Base-by-base conservation (phyloP, 1,284 basidiomycete genomes). In the Blastosporella zonata region DNA sequence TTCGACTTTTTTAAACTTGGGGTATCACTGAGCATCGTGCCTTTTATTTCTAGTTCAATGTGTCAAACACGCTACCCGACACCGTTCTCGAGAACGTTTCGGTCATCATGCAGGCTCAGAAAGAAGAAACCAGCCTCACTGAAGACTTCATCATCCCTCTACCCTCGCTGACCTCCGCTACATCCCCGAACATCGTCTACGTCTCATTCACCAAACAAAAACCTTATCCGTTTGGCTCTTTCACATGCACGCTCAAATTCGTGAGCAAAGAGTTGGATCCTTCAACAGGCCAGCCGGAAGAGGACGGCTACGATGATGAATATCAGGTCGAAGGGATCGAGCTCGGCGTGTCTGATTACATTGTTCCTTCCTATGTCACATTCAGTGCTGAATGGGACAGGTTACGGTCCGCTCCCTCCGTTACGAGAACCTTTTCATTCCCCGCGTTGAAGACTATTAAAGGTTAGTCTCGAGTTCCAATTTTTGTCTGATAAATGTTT, bases 21-120 rank as follows among this genome's bases (percentile, higher is more conserved):
- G 15, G 22, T 44, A 10, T 34, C n/a, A 31, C 28, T 36, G 28
- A 47, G 15, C n/a, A 37, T 18, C 12, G 34, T 29, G 36, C 29
- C n/a, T 54, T 59, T 41, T 36, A 1, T 44, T 20, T 8, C 35
- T n/a, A 99, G 88, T 98, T 93, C 82, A 97, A 98, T 72, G 84
- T 99, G 44, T 92, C 93, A 50, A 99, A 99, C 67, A 99, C 97
- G n/a, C 79, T 99, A 47, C 87, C 93, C n/a, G 97, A 99, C 66
- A 95, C 93, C 2, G 88, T 99, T 4, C 75, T 99, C 52, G 97
- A 99, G 67, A 85, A 95, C 59, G 93, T 97, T 15, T 90, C 93
- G n/a, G 91, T 99, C 9, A 79, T 93, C 59, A 96, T 98, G 86
- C 80, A 87, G 55, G 82, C 90, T 3, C 79, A 87, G 39, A 73